Percentiles rank a stretch among this genome's conserved stretches.
phyloP scores from a whole-genome alignment of 1,284 basidiomycete species.

The Ustanciosporium gigantosporum region DNA sequence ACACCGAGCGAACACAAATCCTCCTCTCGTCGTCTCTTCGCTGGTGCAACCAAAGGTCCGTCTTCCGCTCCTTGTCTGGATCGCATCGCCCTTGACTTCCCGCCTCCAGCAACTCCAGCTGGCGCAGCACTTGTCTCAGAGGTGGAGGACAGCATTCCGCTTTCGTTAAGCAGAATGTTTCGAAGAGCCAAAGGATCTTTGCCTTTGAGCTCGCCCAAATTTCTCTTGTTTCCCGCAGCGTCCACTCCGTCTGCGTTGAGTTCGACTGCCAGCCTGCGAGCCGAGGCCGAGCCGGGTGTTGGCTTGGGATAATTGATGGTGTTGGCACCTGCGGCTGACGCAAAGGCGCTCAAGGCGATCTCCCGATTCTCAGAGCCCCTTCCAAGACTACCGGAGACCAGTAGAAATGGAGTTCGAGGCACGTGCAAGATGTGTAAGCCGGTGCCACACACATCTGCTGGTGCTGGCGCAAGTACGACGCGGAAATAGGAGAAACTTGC shows the following conservation, averaged over 20 bases:
- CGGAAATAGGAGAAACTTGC: constrained; percentile 38
- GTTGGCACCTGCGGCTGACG: constrained; percentile 24
- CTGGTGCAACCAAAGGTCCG: constrained; percentile 34
- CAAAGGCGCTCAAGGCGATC: constrained; percentile 36
- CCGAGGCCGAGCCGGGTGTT: constrained; percentile 8
- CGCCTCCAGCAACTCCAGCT: constrained; percentile 30
- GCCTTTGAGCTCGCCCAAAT: constrained; percentile 40
- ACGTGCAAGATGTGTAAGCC: constrained; percentile 41
- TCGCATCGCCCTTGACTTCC: constrained; percentile 37
- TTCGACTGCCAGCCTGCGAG: constrained; percentile 10
- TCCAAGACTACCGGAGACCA: constrained; percentile 34
- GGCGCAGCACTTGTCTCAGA: constrained; percentile 18
- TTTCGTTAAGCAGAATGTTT: constrained; percentile 32
- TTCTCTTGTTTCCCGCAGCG: constrained; percentile 11
- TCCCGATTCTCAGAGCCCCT: constrained; percentile 26
- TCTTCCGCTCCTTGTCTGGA: constrained; percentile 32
- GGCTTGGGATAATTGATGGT: constrained; percentile 32
- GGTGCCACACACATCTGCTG: constrained; percentile 33
- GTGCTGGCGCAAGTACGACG: constrained; percentile 22
- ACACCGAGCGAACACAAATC: constrained; percentile 16
- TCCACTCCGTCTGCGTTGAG: constrained; percentile 24
- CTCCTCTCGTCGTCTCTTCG: constrained; percentile 32
- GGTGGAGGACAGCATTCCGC: constrained; percentile 11
- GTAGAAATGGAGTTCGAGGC: constrained; percentile 30
- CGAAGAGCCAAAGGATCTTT: constrained; percentile 36